Evolutionary conservation across 208 protist genomes (phyloP), one percentile per base, ranked within the genome.

Genomic region (Acanthamoeba lenticulata): DNA sequence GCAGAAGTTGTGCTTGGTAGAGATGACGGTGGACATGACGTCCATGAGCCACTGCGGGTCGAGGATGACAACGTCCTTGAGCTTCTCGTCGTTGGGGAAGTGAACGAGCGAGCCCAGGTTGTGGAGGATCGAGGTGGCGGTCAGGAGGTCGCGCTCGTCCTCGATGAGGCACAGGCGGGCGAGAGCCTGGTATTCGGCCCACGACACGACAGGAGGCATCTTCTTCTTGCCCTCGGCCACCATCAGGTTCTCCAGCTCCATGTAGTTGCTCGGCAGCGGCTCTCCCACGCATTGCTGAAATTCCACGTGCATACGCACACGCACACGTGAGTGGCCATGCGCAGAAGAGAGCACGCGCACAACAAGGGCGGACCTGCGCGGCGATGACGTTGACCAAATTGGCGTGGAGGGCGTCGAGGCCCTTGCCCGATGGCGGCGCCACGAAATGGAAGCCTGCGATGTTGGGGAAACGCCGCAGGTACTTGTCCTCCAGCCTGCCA

Each of bases 11-110:
- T 93, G 90, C 45, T 93, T 93, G 0, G 90, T 93, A 3, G 90
- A 83, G 9, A 93, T 40, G 11, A 93, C 67, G 0, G 65, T 96
- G 1, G 94, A 94, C 49, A 96, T 96, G 13, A 96, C 90, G 38
- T 96, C 86, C 2, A 90, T 95, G 7, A 96, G n/a, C 94, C 94
- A 96, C 83, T 96, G 95, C 7, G 88, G 69, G 6, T 94, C 93
- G 21, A 96, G 92, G 65, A 96, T 95, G 0, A 95, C 90, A 9
- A 94, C 94, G 5, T 95, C 94, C 91, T 74, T 94, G 17, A 96
- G 45, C 40, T 93, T 93, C 62, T 93, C 90, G 11, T 93, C 90
- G 44, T 93, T 60, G 34, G 65, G 24, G n/a, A 93, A 83, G 44
- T 93, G 49, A 21, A 93, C 65, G 29, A 93, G 57, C 4, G 65